A percentile compares a stretch with the other conserved stretches of the same genome.
These are phyloP conservation scores for Dendrobium huoshanense DNA, from an alignment of 106 monocot species.

Conservation along the genomic window DNA sequence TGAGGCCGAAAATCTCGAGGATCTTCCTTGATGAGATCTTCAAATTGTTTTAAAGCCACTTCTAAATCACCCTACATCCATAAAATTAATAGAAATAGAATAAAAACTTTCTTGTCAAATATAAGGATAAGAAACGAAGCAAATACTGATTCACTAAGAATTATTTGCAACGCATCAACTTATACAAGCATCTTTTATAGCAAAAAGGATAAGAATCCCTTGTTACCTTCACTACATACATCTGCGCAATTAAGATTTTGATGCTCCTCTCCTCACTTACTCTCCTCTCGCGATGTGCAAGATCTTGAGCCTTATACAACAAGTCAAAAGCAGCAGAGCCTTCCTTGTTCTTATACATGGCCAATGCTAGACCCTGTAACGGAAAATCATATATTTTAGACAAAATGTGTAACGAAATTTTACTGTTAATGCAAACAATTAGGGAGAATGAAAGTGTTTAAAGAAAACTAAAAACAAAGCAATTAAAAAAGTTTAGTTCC, in stretches of 20 bases:
- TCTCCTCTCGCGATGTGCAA: slow-evolving; percentile 68
- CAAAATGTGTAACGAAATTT: not conserved
- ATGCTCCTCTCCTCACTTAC: slow-evolving; percentile 77
- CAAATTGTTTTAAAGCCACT: slow-evolving; percentile 48
- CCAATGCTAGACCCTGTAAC: slow-evolving; percentile 72
- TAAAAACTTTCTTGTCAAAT: not conserved
- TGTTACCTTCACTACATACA: slow-evolving; percentile 83
- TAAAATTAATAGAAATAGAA: not conserved
- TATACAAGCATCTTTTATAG: too few species aligned
- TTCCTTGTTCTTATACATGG: slow-evolving; percentile 81
- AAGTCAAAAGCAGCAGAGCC: slow-evolving; percentile 56
- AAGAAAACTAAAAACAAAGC: too few species aligned
- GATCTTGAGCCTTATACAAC: slow-evolving; percentile 67
- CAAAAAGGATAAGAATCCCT: too few species aligned
- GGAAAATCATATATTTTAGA: not conserved
- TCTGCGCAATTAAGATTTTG: slow-evolving; percentile 77
- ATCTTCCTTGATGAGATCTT: slow-evolving; percentile 62
- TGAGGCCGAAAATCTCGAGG: slow-evolving; percentile 86
- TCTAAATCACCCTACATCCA: slow-evolving; percentile 68
- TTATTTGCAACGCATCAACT: too few species aligned
- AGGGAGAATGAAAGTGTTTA: too few species aligned
- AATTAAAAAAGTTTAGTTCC: too few species aligned
- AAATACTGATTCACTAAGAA: not conserved
- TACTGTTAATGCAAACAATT: too few species aligned
- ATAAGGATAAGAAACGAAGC: not conserved